phyloP scores from a whole-genome alignment of 1,139 yeast species.

The Torulaspora pretoriensis region DNA sequence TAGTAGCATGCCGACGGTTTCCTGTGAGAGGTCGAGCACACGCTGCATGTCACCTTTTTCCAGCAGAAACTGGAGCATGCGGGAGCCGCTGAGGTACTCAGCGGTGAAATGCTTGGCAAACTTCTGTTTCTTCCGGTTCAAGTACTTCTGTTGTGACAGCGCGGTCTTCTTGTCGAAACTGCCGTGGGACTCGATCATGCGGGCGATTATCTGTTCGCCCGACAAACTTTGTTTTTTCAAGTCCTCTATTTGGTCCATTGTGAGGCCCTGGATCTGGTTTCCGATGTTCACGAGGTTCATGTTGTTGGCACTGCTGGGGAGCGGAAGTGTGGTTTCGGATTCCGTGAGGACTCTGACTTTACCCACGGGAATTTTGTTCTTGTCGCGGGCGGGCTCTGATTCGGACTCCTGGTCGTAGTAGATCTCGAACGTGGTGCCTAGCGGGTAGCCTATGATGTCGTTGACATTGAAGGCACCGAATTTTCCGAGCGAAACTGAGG shows the following conservation, averaged over 20 bases:
- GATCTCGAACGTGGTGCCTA: constrained; percentile 88
- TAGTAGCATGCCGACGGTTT: constrained; percentile 70
- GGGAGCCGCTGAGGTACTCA: constrained; percentile 72
- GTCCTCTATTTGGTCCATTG: constrained; percentile 72
- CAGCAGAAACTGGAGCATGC: constrained; percentile 64
- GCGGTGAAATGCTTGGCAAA: constrained; percentile 81
- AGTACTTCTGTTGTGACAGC: constrained; percentile 85
- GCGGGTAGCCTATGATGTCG: constrained; percentile 73
- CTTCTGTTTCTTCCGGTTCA: constrained; percentile 87
- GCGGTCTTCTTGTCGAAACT: constrained; percentile 86
- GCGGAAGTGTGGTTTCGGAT: constrained; percentile 36
- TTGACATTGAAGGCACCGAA: constrained; percentile 81
- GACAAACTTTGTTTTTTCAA: constrained; percentile 66
- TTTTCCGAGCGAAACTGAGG: constrained; percentile 72
- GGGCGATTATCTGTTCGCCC: constrained; percentile 80
- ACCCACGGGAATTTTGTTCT: constrained; percentile 29
- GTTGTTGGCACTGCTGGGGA: constrained; percentile 55
- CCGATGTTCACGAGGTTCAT: constrained; percentile 72
- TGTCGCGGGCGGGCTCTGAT: constrained; percentile 25
- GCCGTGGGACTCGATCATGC: constrained; percentile 76
- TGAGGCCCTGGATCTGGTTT: constrained; percentile 66
- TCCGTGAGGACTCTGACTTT: constrained; percentile 24
- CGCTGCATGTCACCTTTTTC: constrained; percentile 69
- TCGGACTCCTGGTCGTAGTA: constrained; percentile 46
- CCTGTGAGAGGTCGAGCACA: constrained; percentile 80